phyloP scores from a whole-genome alignment of 1,284 basidiomycete genomes.

The Pascua guehoae region DNA sequence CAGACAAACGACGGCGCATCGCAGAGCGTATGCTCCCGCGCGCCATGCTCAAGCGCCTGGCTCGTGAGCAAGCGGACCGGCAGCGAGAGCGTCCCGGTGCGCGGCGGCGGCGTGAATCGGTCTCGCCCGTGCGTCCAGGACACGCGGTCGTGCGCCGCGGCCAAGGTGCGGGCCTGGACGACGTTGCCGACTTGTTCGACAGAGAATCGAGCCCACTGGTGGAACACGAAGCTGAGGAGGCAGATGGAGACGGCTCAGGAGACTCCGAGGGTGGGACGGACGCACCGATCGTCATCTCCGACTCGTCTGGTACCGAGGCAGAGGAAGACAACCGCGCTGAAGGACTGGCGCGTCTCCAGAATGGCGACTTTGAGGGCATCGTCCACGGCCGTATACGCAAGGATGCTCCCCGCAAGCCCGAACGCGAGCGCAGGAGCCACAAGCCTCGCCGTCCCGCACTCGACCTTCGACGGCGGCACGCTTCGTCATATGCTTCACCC shows the following conservation, averaged over 20 bases:
- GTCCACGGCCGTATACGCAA: slow-evolving; percentile 17
- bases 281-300: slow-evolving; percentile 19
- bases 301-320: slow-evolving; percentile 22
- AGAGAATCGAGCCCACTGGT: background rate
- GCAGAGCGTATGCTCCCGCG: slow-evolving; percentile 43
- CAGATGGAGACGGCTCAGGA: slow-evolving; percentile 3
- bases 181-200: slow-evolving; percentile 22
- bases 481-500: too few species aligned
- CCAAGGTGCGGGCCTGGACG: slow-evolving; percentile 10
- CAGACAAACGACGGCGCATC: slow-evolving; percentile 31
- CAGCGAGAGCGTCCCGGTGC: background rate
- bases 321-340: slow-evolving; percentile 35
- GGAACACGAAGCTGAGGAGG: background rate
- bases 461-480: too few species aligned
- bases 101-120: background rate
- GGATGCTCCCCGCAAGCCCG: background rate
- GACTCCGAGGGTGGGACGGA: background rate
- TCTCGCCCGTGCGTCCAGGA: slow-evolving; percentile 35
- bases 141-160: slow-evolving; percentile 33
- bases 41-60: slow-evolving; percentile 36
- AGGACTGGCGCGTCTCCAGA: slow-evolving; percentile 32
- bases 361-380: slow-evolving; percentile 43
- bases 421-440: too few species aligned
- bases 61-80: background rate
- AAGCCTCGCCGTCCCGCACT: too few species aligned